phyloP scores from a whole-genome alignment of 495 filamentous ascomycete genomes.

The Astrothelium macrocarpum region DNA sequence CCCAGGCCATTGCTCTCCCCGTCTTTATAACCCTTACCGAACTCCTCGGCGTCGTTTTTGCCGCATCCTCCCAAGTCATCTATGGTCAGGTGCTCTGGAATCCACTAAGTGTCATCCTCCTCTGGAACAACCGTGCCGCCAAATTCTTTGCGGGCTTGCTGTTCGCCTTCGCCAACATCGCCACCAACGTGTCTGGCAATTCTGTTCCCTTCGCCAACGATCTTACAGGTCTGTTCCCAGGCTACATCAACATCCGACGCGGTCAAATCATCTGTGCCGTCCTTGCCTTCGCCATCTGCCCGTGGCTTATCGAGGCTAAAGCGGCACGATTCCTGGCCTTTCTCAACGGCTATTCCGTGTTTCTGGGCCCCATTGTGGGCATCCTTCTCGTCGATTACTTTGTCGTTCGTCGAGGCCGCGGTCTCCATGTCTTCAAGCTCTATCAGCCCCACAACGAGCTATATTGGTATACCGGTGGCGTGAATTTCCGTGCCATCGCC shows the following conservation, averaged over 20 bases:
- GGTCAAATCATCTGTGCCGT: constrained; percentile 53
- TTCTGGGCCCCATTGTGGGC: constrained; percentile 58
- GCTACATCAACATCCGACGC: constrained; percentile 51
- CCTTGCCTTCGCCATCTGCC: constrained; percentile 47
- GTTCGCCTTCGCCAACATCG: constrained; percentile 44
- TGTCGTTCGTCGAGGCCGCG: constrained; percentile 45
- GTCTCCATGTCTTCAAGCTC: constrained; percentile 48
- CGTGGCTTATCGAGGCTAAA: constrained; percentile 53
- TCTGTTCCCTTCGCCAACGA: constrained; percentile 53
- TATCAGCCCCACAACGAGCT: constrained; percentile 43
- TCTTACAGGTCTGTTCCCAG: constrained; percentile 47
- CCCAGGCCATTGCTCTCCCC: constrained; percentile 10
- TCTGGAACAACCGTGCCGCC: constrained; percentile 20
- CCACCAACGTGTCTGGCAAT: constrained; percentile 39
- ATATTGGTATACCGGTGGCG: constrained; percentile 45
- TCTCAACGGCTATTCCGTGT: constrained; percentile 47
- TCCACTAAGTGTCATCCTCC: constrained; percentile 37
- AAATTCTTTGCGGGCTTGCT: constrained; percentile 35
- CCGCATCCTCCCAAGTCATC: constrained; percentile 11
- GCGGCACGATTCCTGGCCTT: constrained; percentile 50
- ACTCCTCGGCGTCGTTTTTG: constrained; percentile 13
- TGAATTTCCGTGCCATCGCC: constrained; percentile 56
- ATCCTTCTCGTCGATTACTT: constrained; percentile 61
- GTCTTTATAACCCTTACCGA: constrained; percentile 12
- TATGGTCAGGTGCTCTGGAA: constrained; percentile 49